Evolutionary conservation across 805 yeast genomes (phyloP).

Genomic region (Candida maltosa): DNA sequence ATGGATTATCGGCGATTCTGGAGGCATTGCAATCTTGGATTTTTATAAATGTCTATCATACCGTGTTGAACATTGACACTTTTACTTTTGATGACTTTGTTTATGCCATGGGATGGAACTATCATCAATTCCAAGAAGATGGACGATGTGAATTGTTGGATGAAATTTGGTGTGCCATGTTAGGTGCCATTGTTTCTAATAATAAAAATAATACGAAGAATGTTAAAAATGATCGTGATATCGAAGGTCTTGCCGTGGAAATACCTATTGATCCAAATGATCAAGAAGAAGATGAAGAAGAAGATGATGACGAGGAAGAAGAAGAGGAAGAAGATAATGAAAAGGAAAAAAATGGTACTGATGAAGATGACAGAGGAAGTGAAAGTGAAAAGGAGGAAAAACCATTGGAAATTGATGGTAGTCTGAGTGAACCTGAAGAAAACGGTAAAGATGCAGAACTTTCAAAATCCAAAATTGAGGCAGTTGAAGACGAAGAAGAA

Average conservation of each 20-base stretch:
- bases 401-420: conserved; percentile 16
- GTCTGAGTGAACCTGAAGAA: conserved; percentile 11
- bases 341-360: conserved; percentile 16
- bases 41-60: conserved; percentile 68
- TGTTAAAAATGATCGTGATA: conserved; percentile 22
- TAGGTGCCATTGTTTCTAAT: conserved; percentile 52
- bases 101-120: conserved; percentile 50
- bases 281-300: conserved; percentile 15
- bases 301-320: conserved; percentile 17
- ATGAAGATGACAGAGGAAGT: conserved; percentile 12
- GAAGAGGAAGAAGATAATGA: conserved; percentile 23
- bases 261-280: conserved; percentile 25
- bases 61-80: conserved; percentile 61
- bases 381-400: conserved; percentile 15
- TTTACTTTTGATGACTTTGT: conserved; percentile 79
- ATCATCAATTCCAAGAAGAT: conserved; percentile 32
- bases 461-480: no score
- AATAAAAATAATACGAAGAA: conserved; percentile 22
- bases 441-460: conserved; percentile 4
- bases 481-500: conserved; percentile 5
- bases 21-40: conserved; percentile 70
- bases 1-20: conserved; percentile 18
- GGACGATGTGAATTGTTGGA: conserved; percentile 52
- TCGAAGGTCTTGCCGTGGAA: conserved; percentile 29
- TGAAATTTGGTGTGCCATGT: conserved; percentile 66